Percentiles rank a stretch among this genome's conserved stretches.
phyloP scores from a whole-genome alignment of 352 stramenopile genomes.

The Globisporangium paroecandrum region DNA sequence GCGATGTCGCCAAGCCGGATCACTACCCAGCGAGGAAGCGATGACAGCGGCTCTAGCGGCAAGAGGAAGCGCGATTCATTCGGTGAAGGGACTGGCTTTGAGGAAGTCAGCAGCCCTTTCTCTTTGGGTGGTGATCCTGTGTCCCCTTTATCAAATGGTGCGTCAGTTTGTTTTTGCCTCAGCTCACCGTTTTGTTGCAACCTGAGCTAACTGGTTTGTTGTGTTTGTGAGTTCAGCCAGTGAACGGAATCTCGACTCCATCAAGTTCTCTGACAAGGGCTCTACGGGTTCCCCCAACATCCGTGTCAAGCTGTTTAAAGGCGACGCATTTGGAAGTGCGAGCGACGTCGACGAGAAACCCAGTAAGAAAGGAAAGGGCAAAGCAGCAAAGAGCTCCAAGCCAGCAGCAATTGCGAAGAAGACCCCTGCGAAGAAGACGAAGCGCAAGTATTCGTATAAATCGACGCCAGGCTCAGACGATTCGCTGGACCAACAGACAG shows the following conservation, averaged over 20 bases:
- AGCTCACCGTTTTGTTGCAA: neutral
- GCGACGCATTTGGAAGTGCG: conserved; percentile 22
- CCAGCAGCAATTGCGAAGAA: conserved; percentile 3
- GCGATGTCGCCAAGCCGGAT: conserved; percentile 7
- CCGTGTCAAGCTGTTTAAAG: conserved; percentile 50
- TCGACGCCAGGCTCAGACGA: conserved; percentile 37
- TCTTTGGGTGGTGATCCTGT: conserved; percentile 52
- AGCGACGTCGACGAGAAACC: conserved; percentile 20
- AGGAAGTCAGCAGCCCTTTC: conserved; percentile 49
- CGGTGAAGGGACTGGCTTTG: conserved; percentile 29
- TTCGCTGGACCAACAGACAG: conserved; percentile 49
- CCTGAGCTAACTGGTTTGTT: neutral
- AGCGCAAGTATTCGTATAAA: conserved; percentile 51
- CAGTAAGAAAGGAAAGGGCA: conserved; percentile 19
- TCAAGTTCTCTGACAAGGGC: conserved; percentile 52
- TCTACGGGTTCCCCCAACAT: conserved; percentile 45
- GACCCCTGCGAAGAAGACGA: conserved; percentile 18
- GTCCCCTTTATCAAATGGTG: conserved; percentile 68
- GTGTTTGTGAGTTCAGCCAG: conserved; percentile 32
- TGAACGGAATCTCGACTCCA: conserved; percentile 53
- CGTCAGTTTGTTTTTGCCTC: conserved; percentile 8
- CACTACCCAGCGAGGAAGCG: neutral
- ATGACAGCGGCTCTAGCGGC: neutral
- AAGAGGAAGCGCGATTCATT: conserved; percentile 32
- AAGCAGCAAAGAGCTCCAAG: neutral